Conservation (phyloP, 495 filamentous ascomycete genomes). For the Penicillium taxi region DNA sequence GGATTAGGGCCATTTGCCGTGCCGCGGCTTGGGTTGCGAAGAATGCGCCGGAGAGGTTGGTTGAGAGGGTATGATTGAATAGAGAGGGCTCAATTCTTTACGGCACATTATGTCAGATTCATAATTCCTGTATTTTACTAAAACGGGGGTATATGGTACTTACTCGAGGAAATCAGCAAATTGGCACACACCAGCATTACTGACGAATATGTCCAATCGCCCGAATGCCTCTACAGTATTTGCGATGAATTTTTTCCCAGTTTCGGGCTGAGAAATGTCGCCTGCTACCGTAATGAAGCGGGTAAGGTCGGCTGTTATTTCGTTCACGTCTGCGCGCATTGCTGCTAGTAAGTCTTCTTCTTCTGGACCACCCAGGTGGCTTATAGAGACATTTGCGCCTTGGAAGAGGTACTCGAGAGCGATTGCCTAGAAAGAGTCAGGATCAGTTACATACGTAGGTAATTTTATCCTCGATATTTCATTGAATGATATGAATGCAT, state of each 20-base stretch:
- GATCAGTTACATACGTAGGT: background rate
- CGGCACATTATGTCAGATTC: background rate
- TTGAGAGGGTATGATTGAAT: conserved; percentile 56
- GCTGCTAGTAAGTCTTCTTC: conserved; percentile 48
- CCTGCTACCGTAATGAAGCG: conserved; percentile 52
- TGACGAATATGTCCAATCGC: conserved; percentile 71
- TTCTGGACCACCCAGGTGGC: conserved; percentile 54
- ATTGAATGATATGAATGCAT: conserved; percentile 1
- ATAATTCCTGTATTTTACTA: no score
- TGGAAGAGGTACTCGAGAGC: conserved; percentile 62
- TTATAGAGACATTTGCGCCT: conserved; percentile 60
- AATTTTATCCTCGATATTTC: background rate
- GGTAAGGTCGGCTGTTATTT: conserved; percentile 36
- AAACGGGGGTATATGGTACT: conserved; percentile 11
- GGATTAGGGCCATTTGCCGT: conserved; percentile 59
- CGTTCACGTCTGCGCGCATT: conserved; percentile 43
- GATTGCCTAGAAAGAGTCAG: conserved; percentile 44
- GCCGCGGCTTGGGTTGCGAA: conserved; percentile 78
- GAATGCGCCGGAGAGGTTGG: conserved; percentile 82
- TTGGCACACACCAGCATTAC: conserved; percentile 80
- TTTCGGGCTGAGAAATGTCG: conserved; percentile 59
- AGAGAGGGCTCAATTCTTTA: conserved; percentile 53
- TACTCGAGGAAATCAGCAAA: conserved; percentile 74
- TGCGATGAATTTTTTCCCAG: conserved; percentile 49
- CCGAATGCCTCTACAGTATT: conserved; percentile 51